Evolutionary conservation across 1,284 basidiomycete genomes (phyloP), one percentile per base, ranked within the genome.

Genomic region (Boletus mariae): DNA sequence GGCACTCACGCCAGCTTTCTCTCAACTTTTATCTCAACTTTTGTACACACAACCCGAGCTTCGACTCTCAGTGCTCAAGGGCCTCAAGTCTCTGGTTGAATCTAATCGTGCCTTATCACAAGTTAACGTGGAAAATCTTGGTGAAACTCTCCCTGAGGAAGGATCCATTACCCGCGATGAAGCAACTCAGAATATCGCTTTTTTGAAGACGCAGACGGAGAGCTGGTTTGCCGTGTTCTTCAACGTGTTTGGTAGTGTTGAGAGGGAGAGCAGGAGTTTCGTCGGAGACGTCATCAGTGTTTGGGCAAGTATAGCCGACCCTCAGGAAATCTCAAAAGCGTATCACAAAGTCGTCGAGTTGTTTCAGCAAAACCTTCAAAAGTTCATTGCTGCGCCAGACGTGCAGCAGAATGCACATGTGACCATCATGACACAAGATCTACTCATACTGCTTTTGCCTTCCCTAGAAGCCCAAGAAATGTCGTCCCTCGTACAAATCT

Each of bases 211-310:
- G 0, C 87, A 98, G 63, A 87, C 86, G 0, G 90, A 94, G 66
- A 96, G 92, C 65, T 95, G 97, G 85, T 82, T 98, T 26, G 88
- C 93, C 0, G 92, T 98, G 4, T 78, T 98, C 43, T 96, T 98
- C 77, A 98, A 99, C 67, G 87, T 99, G n/a, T 98, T 98, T 70
- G 82, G 89, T 56, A 94, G 84, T 62, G 83, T 91, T 23, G 82
- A 82, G 4, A 78, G 84, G 44, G 92, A 96, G 58, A 82, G 80
- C 44, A 82, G 93, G 45, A 86, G 85, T 4, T 80, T 85, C 71
- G 84, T 98, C n/a, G 91, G 93, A 37, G 93, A 96, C 52, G 91
- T 92, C 34, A 90, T 98, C 61, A 82, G 79, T 20, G 78, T 81
- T n/a, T 99, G 95, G 90, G 78, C 91, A 25, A 80, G 82, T 8